Base-by-base conservation (phyloP, 345 rosid genomes). In the Turritis glabra region DNA sequence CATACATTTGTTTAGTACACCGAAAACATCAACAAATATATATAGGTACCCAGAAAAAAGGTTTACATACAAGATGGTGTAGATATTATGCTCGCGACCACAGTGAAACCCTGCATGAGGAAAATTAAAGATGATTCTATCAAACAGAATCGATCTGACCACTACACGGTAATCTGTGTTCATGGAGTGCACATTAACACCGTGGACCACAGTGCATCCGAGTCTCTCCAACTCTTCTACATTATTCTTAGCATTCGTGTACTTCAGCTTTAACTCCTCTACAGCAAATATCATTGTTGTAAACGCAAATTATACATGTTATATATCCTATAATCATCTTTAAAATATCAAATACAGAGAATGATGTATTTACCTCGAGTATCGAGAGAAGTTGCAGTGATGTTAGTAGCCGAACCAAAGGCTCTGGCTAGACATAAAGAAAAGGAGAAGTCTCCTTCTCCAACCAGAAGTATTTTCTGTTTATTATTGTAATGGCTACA, bases 381-480 rank as follows among this genome's bases (percentile, higher is more conserved):
- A 22, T 89, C 82, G 0, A 84, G 75, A 23, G 89, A 86, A n/a
- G 87, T 85, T 12, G 84, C 81, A 14, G 67, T 82, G 5, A 84
- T 82, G 71, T 84, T 86, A 22, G 55, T 2, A 22, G 84, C 82
- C 6, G 81, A 80, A 21, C 85, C 82, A 48, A 88, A 84, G 5
- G 82, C 74, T 25, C 5, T 72, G 53, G 80, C 92, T 61, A 86
- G 79, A 80, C 75, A 84, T 22, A 51, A 62, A 15, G 83, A 71
- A 52, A 87, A 84, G 1, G 87, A 85, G 47, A 87, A 87, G 64
- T 77, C 84, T 1, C 87, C 87, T 69, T 85, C 87, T 1, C 90
- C 85, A 0, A 84, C 87, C 1, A 86, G 69, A 29, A 84, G 76
- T 35, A 83, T 68, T 37, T 72, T 32, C 0, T 89, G 81, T 5